Evolutionary conservation across 2,329 filamentous ascomycete genomes (phyloP), one percentile per base, ranked within the genome.

Genomic region (Venturia effusa): DNA sequence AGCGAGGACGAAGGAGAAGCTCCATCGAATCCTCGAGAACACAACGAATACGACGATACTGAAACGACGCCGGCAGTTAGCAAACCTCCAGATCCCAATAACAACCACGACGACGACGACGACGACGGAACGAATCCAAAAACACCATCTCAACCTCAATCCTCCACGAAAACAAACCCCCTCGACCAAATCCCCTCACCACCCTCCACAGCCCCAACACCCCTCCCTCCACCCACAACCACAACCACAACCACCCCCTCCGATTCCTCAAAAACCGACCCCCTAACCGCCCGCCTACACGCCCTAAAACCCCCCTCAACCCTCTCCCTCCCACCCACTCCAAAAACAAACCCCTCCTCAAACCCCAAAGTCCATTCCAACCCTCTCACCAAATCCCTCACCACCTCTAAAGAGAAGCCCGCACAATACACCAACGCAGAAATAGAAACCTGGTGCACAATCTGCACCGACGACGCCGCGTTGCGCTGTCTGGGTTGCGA

Each of bases 391-490:
- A n/a, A n/a, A n/a, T n/a, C n/a, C n/a, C 24, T 65, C 7, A 73
- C 72, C 6, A 73, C 72, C 60, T 64, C 72, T 0, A 71, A 72
- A 57, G 71, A 73, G 7, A 77, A 69, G 60, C 60, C 75, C 17
- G 70, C 74, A n/a, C 72, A 71, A 59, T 78, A 75, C 70, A 84
- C 86, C 0, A 87, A 92, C 68, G 86, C 88, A 40, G 89, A 93
- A 69, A 81, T 87, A 66, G 85, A 87, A 51, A 84, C 81, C 0
- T 95, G 90, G 89, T 95, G 91, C 72, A 83, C 87, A 39, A 91
- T 94, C 11, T 96, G 91, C 71, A 84, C 88, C 59, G 89, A 91
- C 65, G 88, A 94, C 70, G 90, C 88, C 0, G 85, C 84, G 3
- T 76, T 94, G 34, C 81, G 81, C 64, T 96, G 91, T 71, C 71